Evolutionary conservation across 2,329 filamentous ascomycete species (phyloP), one percentile per base, ranked within the genome.

Genomic region (Chaetomium strumarium): DNA sequence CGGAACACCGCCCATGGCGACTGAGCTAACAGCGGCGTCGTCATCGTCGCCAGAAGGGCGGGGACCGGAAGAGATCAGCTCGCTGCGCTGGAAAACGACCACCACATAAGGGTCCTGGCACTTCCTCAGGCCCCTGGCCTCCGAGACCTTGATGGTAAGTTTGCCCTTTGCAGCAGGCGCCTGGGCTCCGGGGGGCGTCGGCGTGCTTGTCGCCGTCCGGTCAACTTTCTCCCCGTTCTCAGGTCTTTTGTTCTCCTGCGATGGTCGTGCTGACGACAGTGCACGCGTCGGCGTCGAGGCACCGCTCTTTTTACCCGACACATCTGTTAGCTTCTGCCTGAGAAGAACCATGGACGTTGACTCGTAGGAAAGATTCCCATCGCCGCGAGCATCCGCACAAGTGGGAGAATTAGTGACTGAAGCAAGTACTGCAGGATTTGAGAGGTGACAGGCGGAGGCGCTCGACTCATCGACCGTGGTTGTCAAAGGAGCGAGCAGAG

Each of bases 21-120:
- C 72, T 17, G 63, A 60, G 5, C 61, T 46, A 11, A 67, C 60
- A 20, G 62, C 62, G 2, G 63, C 60, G 53, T 77, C 65, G 51
- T 85, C 81, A 41, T 84, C 81, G 34, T 81, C 77, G 41, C 86
- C 84, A 31, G 78, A 71, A 50, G 76, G 75, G 34, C 85, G 81
- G 12, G 91, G 88, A 2, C 90, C 90, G 51, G 88, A 86, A 1
- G 93, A 97, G 51, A 99, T 96, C 62, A 95, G 86, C 69, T 99
- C 93, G 65, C 92, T 96, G 68, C 90, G 88, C 68, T 99, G 93
- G 65, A 97, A 99, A 24, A 96, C 91, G 54, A 88, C 95, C 11
- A 99, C 90, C 48, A 96, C 89, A 64, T 99, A 99, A 1, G 93
- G 93, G 64, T 96, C 89, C 54, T 84, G 83, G 66, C 90, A 90